These are phyloP conservation scores for Escallonia rubra DNA, from an alignment of 129 eudicot genomes.

Conservation along the genomic window DNA sequence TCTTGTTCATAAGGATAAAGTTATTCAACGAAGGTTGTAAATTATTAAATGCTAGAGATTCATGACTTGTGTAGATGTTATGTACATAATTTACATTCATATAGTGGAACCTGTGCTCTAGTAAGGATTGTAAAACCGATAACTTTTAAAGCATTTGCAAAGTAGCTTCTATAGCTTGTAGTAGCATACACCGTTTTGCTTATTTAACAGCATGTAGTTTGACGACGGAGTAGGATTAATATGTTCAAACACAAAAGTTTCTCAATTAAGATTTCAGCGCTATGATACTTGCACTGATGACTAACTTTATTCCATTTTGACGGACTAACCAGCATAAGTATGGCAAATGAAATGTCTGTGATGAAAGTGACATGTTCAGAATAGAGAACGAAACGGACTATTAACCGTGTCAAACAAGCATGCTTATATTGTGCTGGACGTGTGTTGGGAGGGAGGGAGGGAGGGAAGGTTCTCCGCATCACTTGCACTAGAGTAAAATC, in stretches of 20 bases:
- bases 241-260: background rate
- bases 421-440: background rate
- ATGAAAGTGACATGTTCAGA: background rate
- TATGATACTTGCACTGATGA: background rate
- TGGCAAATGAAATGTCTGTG: background rate
- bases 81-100: background rate
- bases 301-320: background rate
- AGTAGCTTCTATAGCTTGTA: no score
- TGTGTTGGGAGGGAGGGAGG: background rate
- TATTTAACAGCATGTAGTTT: background rate
- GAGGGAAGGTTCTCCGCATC: background rate
- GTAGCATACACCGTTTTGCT: no score
- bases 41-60: slow-evolving; percentile 10
- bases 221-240: background rate
- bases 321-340: no score
- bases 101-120: slow-evolving; percentile 1
- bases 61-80: slow-evolving; percentile 7
- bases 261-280: background rate
- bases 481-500: no score
- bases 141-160: no score
- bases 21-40: slow-evolving; percentile 16
- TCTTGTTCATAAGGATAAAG: slow-evolving; percentile 24
- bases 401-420: background rate
- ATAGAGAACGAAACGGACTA: background rate
- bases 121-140: background rate